Conservation (phyloP, 1,284 basidiomycete species). For the Heterobasidion annosum region DNA sequence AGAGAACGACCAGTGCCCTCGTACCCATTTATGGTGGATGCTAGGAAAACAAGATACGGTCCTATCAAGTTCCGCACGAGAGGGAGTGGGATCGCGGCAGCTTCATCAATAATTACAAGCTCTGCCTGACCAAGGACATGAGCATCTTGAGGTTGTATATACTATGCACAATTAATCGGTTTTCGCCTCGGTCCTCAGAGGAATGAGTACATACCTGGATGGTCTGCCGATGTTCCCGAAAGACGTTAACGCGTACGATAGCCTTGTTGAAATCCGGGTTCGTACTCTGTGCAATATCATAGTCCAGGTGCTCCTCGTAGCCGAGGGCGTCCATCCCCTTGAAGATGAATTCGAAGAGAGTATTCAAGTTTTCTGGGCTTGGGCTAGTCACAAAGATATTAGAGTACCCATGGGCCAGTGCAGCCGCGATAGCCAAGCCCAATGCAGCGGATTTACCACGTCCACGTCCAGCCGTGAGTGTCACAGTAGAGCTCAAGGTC, state of each 20-base stretch:
- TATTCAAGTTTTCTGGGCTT: slow-evolving; percentile 95
- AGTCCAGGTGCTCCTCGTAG: slow-evolving; percentile 97
- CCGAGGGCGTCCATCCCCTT: slow-evolving; percentile 93
- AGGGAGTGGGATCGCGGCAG: slow-evolving; percentile 94
- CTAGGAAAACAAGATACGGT: slow-evolving; percentile 97
- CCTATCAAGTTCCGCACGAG: slow-evolving; percentile 93
- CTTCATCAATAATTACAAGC: slow-evolving; percentile 96
- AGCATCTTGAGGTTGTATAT: slow-evolving; percentile 96
- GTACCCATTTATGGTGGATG: slow-evolving; percentile 98
- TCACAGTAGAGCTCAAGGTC: slow-evolving; percentile 90
- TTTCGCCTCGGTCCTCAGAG: background rate
- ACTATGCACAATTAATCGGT: slow-evolving; percentile 36
- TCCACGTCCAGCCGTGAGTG: slow-evolving; percentile 91
- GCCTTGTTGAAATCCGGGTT: slow-evolving; percentile 94
- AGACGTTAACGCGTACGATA: slow-evolving; percentile 94
- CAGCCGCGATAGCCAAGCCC: slow-evolving; percentile 89
- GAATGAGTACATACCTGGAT: slow-evolving; percentile 59
- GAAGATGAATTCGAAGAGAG: slow-evolving; percentile 97
- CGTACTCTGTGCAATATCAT: slow-evolving; percentile 91
- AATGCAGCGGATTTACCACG: slow-evolving; percentile 96
- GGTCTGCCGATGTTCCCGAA: slow-evolving; percentile 88
- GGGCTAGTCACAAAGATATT: slow-evolving; percentile 99
- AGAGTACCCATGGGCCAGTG: slow-evolving; percentile 90
- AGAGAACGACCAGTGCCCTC: slow-evolving; percentile 98
- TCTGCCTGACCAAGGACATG: slow-evolving; percentile 98